Conservation (phyloP, 1,284 basidiomycete species). For the Trichosporon faecale region DNA sequence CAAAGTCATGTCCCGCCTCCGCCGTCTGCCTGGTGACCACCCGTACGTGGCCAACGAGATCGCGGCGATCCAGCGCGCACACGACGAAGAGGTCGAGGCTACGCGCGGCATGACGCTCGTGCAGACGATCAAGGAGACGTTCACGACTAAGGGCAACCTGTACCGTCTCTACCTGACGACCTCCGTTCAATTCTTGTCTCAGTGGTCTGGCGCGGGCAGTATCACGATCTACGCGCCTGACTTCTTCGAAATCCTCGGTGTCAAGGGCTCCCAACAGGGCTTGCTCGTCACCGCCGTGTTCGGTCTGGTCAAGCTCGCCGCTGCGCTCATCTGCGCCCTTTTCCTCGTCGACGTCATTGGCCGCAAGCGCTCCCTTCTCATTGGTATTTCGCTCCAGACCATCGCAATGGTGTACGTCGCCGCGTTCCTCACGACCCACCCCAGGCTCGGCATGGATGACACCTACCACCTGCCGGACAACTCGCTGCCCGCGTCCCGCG, state of each 20-base stretch:
- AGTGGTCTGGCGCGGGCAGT: constrained; percentile 22
- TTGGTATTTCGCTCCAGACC: constrained; percentile 18
- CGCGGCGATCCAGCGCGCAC: constrained; percentile 25
- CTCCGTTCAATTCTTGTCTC: constrained; percentile 17
- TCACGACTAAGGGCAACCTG: constrained; percentile 11
- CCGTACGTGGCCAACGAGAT: constrained; percentile 28
- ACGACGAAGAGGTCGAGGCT: constrained; percentile 18
- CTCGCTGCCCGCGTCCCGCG: not conserved
- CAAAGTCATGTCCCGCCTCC: constrained; percentile 24
- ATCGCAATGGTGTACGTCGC: constrained; percentile 19
- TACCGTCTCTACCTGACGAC: constrained; percentile 18
- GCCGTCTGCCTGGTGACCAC: constrained; percentile 27
- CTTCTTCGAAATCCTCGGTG: constrained; percentile 19
- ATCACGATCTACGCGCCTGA: constrained; percentile 21
- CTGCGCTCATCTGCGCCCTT: constrained; percentile 18
- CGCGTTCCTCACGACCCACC: constrained; percentile 13
- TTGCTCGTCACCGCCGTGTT: constrained; percentile 21
- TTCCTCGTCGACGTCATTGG: constrained; percentile 23
- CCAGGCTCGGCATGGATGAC: constrained; percentile 9
- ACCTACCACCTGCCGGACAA: constrained; percentile 12
- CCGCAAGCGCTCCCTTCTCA: constrained; percentile 19
- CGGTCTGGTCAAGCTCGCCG: constrained; percentile 19
- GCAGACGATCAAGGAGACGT: constrained; percentile 11
- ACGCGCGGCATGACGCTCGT: constrained; percentile 14
- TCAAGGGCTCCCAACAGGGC: constrained; percentile 13